phyloP scores from a whole-genome alignment of 2,329 filamentous ascomycete species.

The Taxawa tesnikishii region DNA sequence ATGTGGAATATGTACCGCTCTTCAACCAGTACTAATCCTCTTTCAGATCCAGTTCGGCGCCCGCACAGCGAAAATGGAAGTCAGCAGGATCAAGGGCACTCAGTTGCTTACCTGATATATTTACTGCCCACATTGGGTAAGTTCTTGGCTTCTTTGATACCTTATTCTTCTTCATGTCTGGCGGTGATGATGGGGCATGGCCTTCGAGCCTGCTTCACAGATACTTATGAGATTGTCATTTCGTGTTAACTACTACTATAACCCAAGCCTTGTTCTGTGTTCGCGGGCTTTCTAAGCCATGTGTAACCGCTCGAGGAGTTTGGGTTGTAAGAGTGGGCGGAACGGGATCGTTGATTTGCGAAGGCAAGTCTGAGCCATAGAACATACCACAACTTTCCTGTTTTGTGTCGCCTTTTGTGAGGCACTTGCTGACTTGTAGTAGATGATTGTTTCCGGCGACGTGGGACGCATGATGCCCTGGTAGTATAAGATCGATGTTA shows the following conservation, averaged over 20 bases:
- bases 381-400: too few species aligned
- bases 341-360: not conserved
- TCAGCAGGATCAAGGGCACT: conserved; percentile 35
- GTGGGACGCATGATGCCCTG: too few species aligned
- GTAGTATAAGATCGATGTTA: too few species aligned
- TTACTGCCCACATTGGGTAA: not conserved
- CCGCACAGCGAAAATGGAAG: conserved; percentile 36
- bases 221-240: conserved; percentile 1
- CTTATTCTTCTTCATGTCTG: not conserved
- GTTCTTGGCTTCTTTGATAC: not conserved
- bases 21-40: conserved; percentile 6
- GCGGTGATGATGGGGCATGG: conserved; percentile 1
- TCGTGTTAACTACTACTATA: not conserved
- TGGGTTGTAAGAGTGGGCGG: not conserved
- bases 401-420: too few species aligned
- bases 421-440: too few species aligned
- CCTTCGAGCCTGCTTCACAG: not conserved
- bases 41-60: conserved; percentile 31
- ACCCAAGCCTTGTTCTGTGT: not conserved
- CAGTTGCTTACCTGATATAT: conserved; percentile 19
- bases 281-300: not conserved
- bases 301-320: not conserved
- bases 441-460: too few species aligned
- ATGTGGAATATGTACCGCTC: conserved; percentile 20
- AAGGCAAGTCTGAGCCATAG: conserved; percentile 3